Percentiles rank a stretch among this genome's conserved stretches.
These are phyloP conservation scores for Monilinia vaccinii-corymbosi DNA, from an alignment of 2,329 filamentous ascomycete species.

Conservation along the genomic window DNA sequence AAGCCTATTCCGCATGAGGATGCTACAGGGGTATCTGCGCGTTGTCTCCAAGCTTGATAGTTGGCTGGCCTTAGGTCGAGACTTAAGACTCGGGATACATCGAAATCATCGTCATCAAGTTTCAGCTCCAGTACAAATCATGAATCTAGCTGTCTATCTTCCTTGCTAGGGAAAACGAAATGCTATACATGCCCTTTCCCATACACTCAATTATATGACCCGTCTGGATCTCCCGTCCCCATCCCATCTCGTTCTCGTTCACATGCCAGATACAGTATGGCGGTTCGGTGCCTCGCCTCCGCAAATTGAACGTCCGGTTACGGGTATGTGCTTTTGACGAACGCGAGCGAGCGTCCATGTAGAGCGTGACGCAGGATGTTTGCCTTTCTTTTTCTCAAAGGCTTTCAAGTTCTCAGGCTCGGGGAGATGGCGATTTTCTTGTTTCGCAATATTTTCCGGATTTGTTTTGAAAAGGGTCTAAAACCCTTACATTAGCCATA, in stretches of 20 bases:
- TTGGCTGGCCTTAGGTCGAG: background rate
- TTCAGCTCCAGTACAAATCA: background rate
- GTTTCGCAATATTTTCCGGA: background rate
- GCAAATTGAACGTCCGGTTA: slow-evolving; percentile 2
- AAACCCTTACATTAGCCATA: background rate
- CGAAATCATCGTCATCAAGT: background rate
- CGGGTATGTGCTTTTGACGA: slow-evolving; percentile 1
- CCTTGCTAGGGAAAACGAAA: background rate
- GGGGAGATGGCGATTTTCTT: too few relatives aligned
- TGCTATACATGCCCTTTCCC: background rate
- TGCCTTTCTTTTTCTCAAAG: too few relatives aligned
- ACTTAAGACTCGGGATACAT: background rate
- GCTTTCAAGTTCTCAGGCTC: too few relatives aligned
- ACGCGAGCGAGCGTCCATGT: background rate
- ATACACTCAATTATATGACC: background rate
- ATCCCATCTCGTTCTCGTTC: background rate
- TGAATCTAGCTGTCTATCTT: too few relatives aligned
- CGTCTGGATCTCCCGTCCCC: background rate
- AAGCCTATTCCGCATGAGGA: background rate
- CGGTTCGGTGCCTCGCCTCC: background rate
- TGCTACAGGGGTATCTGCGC: too few relatives aligned
- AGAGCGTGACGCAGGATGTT: too few relatives aligned
- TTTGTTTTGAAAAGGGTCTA: background rate
- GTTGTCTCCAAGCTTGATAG: too few relatives aligned
- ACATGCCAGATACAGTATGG: background rate